Base-by-base conservation (phyloP, 441 rosid genomes). In the Brassica hybrid region DNA sequence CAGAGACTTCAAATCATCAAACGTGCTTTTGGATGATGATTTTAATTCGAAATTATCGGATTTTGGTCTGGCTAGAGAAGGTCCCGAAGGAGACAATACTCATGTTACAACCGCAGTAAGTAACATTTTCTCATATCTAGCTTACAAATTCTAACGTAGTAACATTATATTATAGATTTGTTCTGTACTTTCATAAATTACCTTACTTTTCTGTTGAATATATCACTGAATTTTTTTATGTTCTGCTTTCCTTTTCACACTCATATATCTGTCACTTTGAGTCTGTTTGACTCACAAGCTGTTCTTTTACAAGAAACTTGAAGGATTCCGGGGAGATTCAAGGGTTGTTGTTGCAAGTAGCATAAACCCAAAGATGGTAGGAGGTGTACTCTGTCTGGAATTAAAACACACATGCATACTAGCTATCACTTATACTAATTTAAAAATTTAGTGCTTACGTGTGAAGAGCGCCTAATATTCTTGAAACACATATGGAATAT, bases 1-100 rank as follows among this genome's bases (percentile, higher is more conserved):
- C 76, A 84, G 91, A 56, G 91, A 88, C 75, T 86, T 88, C 80
- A 88, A 88, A 69, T 52, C 89, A 54, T 81, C 91, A 11, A 88
- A 88, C 27, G 91, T 88, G 80, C 91, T 88, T 14, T 74, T 88
- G 79, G 88, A 88, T 2, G 81, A 79, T 43, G 78, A 75, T 48
- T 85, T 86, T 4, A 79, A 60, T 54, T 75, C 89, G 10, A 86
- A 88, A 73, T 82, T 88, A 62, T 88, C 91, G 6, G 91, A 88
- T 62, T 88, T 88, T 43, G 91, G 91, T 43, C 83, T 88, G 74
- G 60, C 60, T 18, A 56, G 60, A 18, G 60, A 56, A 18, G 60
- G 60, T 18, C 60, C 60, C 9, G 13, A 56, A 17, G 60, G 60
- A 56, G 60, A 56, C 60, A 56, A 56, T 56, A 56, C 60, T 56